Conservation (phyloP, 331 rosid species). For the Rhamnella rubrinervis region DNA sequence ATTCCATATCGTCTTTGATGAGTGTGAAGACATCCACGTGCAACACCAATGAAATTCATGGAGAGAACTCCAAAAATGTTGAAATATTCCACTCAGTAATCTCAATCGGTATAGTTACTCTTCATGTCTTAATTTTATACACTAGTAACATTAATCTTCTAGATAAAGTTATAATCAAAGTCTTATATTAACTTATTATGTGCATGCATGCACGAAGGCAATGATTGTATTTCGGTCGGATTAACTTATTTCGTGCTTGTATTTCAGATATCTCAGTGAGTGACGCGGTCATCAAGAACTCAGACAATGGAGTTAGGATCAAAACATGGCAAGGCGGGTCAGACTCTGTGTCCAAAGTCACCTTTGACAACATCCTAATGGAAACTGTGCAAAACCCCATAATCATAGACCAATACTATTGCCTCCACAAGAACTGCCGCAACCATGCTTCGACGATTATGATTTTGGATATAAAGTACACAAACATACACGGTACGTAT, state of each 20-base stretch:
- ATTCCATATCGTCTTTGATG: conserved; percentile 68
- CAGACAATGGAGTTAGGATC: conserved; percentile 64
- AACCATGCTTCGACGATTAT: not conserved
- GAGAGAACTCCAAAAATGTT: conserved; percentile 68
- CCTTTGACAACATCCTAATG: conserved; percentile 46
- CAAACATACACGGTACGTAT: not conserved
- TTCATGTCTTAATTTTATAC: too few relatives aligned
- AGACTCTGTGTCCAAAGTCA: conserved; percentile 50
- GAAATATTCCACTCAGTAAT: conserved; percentile 52
- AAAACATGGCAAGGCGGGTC: conserved; percentile 72
- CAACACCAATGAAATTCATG: conserved; percentile 81
- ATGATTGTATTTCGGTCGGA: conserved; percentile 65
- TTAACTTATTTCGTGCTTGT: conserved; percentile 50
- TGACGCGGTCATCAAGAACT: conserved; percentile 45
- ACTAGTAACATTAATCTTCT: too few relatives aligned
- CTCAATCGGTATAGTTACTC: conserved; percentile 64
- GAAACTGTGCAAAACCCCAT: conserved; percentile 41
- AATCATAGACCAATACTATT: not conserved
- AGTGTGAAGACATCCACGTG: conserved; percentile 51
- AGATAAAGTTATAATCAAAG: too few relatives aligned
- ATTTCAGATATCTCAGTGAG: conserved; percentile 51
- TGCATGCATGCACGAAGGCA: too few relatives aligned
- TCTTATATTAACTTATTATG: too few relatives aligned
- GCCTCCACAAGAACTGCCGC: not conserved
- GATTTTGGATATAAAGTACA: not conserved